These are phyloP conservation scores for Escallonia rubra DNA, from an alignment of 129 eudicot species.

Conservation along the genomic window DNA sequence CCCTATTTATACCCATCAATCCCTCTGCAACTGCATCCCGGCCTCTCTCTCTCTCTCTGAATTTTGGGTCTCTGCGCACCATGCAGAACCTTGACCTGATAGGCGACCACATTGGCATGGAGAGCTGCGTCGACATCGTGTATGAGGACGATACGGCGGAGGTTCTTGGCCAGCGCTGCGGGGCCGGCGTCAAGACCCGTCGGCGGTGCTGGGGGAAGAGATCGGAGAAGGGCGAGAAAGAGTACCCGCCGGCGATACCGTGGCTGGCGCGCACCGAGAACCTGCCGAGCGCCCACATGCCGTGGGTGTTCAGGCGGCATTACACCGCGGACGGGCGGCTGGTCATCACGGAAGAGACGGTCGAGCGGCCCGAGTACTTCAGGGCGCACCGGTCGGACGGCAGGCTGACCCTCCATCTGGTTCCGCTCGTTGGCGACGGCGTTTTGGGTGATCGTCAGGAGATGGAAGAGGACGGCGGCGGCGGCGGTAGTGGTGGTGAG, in stretches of 20 bases:
- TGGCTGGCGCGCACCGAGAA: no score
- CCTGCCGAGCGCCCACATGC: constrained; percentile 15
- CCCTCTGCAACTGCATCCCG: not conserved
- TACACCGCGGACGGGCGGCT: constrained; percentile 44
- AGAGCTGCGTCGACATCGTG: constrained; percentile 36
- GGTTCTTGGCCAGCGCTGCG: constrained; percentile 6
- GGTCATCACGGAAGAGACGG: constrained; percentile 43
- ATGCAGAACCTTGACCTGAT: constrained; percentile 24
- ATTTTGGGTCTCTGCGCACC: constrained; percentile 1
- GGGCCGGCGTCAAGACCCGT: not conserved
- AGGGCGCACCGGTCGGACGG: constrained; percentile 40
- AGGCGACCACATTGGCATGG: constrained; percentile 53
- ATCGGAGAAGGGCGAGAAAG: constrained; percentile 8
- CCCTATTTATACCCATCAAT: constrained; percentile 25
- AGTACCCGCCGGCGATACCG: constrained; percentile 45
- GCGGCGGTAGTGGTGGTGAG: not conserved
- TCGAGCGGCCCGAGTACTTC: constrained; percentile 22
- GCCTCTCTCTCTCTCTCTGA: constrained; percentile 4
- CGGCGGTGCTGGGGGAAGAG: constrained; percentile 2
- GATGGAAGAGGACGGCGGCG: not conserved
- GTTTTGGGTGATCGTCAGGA: not conserved
- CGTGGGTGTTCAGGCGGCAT: constrained; percentile 39
- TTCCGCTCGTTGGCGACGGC: constrained; percentile 11
- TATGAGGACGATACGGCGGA: not conserved
- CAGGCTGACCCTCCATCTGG: constrained; percentile 37